phyloP scores from a whole-genome alignment of 202 grass and related monocot species.

The Panicum virgatum region DNA sequence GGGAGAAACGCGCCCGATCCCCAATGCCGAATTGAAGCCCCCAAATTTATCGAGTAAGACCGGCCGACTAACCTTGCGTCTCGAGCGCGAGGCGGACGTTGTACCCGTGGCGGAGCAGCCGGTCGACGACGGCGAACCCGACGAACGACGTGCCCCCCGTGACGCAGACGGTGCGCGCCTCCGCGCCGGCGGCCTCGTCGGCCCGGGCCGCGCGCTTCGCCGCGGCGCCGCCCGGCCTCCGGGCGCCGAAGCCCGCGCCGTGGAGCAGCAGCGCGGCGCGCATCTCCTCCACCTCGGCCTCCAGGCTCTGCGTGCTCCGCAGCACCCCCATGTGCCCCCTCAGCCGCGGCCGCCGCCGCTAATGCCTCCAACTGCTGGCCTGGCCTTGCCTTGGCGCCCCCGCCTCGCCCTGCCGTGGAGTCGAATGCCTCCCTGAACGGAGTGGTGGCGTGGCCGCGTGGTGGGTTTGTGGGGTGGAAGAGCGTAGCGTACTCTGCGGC shows the following conservation, averaged over 20 bases:
- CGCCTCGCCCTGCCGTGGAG: conserved; percentile 28
- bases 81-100: conserved; percentile 83
- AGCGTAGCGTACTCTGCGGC: neutral
- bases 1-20: neutral
- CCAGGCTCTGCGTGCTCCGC: conserved; percentile 83
- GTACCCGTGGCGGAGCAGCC: conserved; percentile 85
- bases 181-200: conserved; percentile 32
- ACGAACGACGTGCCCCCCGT: conserved; percentile 84
- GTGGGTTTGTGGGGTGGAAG: neutral
- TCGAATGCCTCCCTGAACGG: neutral
- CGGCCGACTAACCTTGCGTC: conserved; percentile 65
- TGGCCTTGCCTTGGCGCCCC: conserved; percentile 11
- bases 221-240: conserved; percentile 23
- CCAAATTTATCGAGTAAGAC: neutral
- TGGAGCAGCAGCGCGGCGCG: conserved; percentile 48
- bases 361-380: neutral
- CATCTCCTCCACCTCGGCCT: conserved; percentile 93
- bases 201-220: conserved; percentile 42
- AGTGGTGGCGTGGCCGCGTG: neutral
- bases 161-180: conserved; percentile 72
- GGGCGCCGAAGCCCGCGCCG: conserved; percentile 39
- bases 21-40: neutral
- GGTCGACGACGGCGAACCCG: conserved; percentile 86
- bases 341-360: neutral
- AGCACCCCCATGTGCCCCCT: conserved; percentile 67